phyloP scores from a whole-genome alignment of 2,329 filamentous ascomycete genomes.

The Colletotrichum sp. region DNA sequence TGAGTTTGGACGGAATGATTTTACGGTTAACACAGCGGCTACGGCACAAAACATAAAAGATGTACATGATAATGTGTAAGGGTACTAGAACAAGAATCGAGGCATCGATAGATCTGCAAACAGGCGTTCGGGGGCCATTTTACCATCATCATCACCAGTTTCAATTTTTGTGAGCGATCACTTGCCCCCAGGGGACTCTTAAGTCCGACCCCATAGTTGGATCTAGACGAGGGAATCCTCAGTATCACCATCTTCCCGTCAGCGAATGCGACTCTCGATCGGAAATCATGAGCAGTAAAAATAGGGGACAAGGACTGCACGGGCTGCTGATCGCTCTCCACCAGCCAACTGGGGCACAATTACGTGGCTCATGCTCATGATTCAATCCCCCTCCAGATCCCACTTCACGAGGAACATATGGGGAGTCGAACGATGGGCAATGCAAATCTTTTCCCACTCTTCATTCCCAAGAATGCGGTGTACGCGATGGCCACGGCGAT shows the following conservation, averaged over 20 bases:
- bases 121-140: neutral
- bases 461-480: neutral
- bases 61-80: neutral
- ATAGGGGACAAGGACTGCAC: neutral
- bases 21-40: neutral
- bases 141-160: neutral
- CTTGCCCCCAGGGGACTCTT: neutral
- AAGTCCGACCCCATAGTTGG: neutral
- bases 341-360: neutral
- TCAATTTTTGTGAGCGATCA: neutral
- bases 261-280: neutral
- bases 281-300: neutral
- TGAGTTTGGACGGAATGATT: neutral
- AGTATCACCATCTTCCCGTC: neutral
- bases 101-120: neutral
- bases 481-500: neutral
- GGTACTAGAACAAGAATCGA: neutral
- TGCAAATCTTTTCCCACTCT: neutral
- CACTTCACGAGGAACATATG: neutral
- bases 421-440: neutral
- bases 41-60: neutral
- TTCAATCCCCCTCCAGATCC: neutral
- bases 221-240: neutral
- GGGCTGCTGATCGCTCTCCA: slow-evolving; percentile 4
- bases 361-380: neutral